Base-by-base conservation (phyloP, 331 rosid species). In the Saraca asoca region DNA sequence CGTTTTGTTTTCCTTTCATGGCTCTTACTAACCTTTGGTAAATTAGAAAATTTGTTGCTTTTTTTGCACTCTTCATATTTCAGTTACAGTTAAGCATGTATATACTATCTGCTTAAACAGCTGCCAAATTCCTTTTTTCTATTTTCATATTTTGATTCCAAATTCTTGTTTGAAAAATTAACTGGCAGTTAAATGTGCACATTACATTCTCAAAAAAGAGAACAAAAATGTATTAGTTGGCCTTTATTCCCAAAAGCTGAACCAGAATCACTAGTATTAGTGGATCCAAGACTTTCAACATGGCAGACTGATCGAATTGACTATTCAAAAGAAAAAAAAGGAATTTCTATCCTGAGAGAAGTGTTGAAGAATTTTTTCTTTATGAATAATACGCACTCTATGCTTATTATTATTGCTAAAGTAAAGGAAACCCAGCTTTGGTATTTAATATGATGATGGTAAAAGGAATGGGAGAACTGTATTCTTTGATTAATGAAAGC, bases 381-480 rank as follows among this genome's bases (percentile, higher is more conserved):
- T 61, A 5, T 5, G 5, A 11, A 52, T 52, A 33, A 62, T 39
- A 20, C 33, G 41, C n/a, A 14, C 17, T 45, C 13, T 33, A 13
- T 37, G 9, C 31, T 35, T n/a, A 46, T 50, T 19, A 51, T 58
- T 19, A 9, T 35, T 38, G 14, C n/a, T 17, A 12, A 37, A 50
- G 62, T 19, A 54, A 43, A 42, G 50, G 33, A 66, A 66, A 58
- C 43, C 12, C 48, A 17, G 12, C 5, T 51, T 12, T 63, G 58
- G 24, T 49, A 35, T 33, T 37, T 48, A 13, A 70, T 49, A 37
- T 33, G 16, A 49, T 12, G 29, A 42, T 24, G 20, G 39, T 2
- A 16, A 33, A 43, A 44, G 29, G 5, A 24, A 16, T 42, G 31
- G 12, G 29, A 17, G 58, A 48, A 57, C 58, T 12, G 18, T 6